These are phyloP conservation scores for Lunasporangiospora selenospora DNA, from an alignment of 192 early-diverging fungal genomes.

Conservation along the genomic window DNA sequence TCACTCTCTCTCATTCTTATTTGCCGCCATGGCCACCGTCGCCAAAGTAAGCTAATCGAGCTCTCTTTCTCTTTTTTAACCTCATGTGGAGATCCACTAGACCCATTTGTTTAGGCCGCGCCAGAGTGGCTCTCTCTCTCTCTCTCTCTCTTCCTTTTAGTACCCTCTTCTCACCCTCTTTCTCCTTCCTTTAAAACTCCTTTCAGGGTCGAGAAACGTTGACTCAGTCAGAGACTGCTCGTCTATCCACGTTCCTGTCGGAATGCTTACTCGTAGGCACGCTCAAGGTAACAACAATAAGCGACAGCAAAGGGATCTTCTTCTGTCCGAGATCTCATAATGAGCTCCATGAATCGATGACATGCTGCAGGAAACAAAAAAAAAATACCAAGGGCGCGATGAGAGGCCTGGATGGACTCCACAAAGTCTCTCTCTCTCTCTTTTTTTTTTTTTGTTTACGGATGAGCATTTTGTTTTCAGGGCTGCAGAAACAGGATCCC, in stretches of 20 bases:
- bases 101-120: too few relatives aligned
- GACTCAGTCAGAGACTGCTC: constrained; percentile 51
- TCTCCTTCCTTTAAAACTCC: neutral
- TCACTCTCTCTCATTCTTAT: neutral
- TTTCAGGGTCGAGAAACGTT: constrained; percentile 52
- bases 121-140: neutral
- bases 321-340: neutral
- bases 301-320: neutral
- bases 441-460: too few relatives aligned
- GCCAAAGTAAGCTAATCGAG: neutral
- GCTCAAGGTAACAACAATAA: constrained; percentile 58
- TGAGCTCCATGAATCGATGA: neutral
- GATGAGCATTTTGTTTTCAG: too few relatives aligned
- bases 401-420: too few relatives aligned
- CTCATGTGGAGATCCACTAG: neutral
- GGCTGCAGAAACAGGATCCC: too few relatives aligned
- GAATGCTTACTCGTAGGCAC: constrained; percentile 73
- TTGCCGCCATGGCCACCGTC: too few relatives aligned
- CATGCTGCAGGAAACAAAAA: neutral
- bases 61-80: neutral
- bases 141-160: neutral
- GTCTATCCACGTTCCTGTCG: constrained; percentile 66
- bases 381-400: too few relatives aligned
- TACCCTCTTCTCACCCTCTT: neutral
- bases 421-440: too few relatives aligned